Evolutionary conservation across 148 eudicot species (phyloP), one percentile per base, ranked within the genome.

Genomic region (Rheum nobile): DNA sequence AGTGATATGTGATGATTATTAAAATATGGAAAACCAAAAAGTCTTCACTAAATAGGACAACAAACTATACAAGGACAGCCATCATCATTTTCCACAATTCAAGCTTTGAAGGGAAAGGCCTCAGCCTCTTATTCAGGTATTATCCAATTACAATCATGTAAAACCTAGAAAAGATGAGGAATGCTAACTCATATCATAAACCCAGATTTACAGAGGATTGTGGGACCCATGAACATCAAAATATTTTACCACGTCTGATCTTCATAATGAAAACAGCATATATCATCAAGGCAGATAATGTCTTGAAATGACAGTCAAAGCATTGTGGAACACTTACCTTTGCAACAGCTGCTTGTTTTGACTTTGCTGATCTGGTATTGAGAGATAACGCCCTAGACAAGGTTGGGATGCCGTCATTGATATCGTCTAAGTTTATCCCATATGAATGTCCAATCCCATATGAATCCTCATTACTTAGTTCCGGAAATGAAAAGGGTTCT

Each of bases 351-450:
- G 72, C 91, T 84, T 85, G 91, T 78, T 84, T 95, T 37, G 96
- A 82, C 82, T 79, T 88, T 34, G 96, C 86, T 48, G 94, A 86
- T 77, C 88, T 77, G 73, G 91, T 87, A 77, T 92, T 88, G 59
- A 88, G 77, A 6, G 99, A 91, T 71, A 77, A 71, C 46, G 80
- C 86, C 86, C 97, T 87, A 8, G 94, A 76, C 75, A 91, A 73
- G 6, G 82, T 84, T 4, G 97, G 97, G 81, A 91, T 95, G 39
- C 99, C 97, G 75, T 95, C 99, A 82, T 88, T 76, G 73, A 83
- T 71, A 9, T 84, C 87, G 75, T 85, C 90, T 13, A 74, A 39
- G 78, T 71, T 65, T 67, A 77, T 63, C 57, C 78, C 85, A 69
- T 72, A 42, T 2, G 84, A 55, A 74, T 35, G 70, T 34, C 75